Evolutionary conservation across 345 rosid genomes (phyloP), one percentile per base, ranked within the genome.

Genomic region (Syzygium aqueum): DNA sequence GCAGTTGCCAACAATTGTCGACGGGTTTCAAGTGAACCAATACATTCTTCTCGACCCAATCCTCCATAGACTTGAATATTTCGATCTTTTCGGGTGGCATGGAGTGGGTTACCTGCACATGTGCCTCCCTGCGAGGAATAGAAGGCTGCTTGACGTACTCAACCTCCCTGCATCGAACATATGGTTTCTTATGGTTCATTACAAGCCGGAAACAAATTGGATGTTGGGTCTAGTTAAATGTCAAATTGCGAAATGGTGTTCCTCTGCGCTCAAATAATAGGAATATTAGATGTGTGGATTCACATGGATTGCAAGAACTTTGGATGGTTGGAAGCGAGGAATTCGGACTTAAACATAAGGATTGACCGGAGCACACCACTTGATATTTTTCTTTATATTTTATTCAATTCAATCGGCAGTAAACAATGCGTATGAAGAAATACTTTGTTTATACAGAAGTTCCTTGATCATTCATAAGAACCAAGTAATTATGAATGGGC

Each of bases 1-100:
- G 96, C 30, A 97, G 97, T 85, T 96, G 99, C 99, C 99, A 97
- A 43, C 95, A 94, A 85, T 96, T 94, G 91, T 97, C 98, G 14
- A 97, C 97, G 11, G 94, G 95, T 89, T 94, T 96, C 86, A 97
- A 96, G 86, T 89, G 94, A 87, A 88, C 77, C 86, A 97, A 90
- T 50, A 96, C 90, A 90, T 95, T 94, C 84, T 94, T 12, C 91
- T 92, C 93, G 1, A 96, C 98, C 98, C 99, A 97, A n/a, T 43
- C 91, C 90, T 97, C 99, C 92, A 96, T 6, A 8, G 98, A 97
- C 87, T 95, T 93, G 77, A 97, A 97, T 87, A 96, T 94, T 89
- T 96, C 98, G 25, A 96, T 91, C 95, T 97, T 97, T 53, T 97
- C 94, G 2, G 96, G 95, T 21, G 97, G 97, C 98, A 96, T 93